phyloP scores from a whole-genome alignment of 768 basidiomycete genomes.

The Inosperma sp. region DNA sequence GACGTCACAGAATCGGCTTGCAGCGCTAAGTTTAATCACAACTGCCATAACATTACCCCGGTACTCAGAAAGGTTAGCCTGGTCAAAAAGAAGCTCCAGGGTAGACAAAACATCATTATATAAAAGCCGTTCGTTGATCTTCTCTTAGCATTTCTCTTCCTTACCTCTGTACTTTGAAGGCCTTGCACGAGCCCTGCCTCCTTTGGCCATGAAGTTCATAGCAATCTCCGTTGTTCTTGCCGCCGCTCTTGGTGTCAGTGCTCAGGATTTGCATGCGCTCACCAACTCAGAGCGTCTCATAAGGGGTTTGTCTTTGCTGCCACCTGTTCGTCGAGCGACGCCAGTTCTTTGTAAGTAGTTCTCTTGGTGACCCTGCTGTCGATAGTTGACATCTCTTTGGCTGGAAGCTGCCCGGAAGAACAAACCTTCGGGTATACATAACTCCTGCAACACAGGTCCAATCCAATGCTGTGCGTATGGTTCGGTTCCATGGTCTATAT shows the following conservation, averaged over 20 bases:
- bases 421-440: slow-evolving; percentile 32
- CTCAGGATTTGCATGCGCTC: background rate
- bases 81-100: too few relatives aligned
- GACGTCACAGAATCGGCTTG: too few relatives aligned
- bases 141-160: too few relatives aligned
- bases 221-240: slow-evolving; percentile 37
- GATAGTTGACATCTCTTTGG: background rate
- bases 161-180: too few relatives aligned
- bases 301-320: slow-evolving; percentile 45
- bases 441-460: slow-evolving; percentile 40
- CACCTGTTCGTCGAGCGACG: slow-evolving; percentile 39
- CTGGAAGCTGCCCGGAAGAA: slow-evolving; percentile 32
- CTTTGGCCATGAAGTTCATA: slow-evolving; percentile 34
- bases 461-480: slow-evolving; percentile 38
- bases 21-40: too few relatives aligned
- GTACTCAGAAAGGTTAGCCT: too few relatives aligned
- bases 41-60: too few relatives aligned
- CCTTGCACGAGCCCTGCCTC: too few relatives aligned
- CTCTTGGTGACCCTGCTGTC: background rate
- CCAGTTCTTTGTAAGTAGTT: slow-evolving; percentile 29
- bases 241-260: slow-evolving; percentile 34
- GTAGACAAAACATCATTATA: too few relatives aligned
- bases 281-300: slow-evolving; percentile 52
- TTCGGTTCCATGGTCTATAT: background rate
- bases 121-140: too few relatives aligned